These are phyloP conservation scores for Clonostachys sp. DNA, from an alignment of 2,329 filamentous ascomycete species.

Conservation along the genomic window DNA sequence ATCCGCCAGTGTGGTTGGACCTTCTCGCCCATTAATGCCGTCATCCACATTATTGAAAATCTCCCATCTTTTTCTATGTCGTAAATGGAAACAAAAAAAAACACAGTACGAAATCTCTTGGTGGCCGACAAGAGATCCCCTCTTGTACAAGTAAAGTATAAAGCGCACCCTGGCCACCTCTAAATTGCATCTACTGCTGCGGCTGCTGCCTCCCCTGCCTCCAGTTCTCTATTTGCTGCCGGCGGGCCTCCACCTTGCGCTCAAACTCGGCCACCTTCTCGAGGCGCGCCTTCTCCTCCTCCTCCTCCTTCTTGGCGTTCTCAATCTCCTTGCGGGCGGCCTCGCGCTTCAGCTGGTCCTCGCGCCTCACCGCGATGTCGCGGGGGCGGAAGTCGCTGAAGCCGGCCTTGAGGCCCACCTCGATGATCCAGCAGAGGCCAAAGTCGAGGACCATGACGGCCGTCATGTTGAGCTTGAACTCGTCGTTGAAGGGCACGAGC, in stretches of 20 bases:
- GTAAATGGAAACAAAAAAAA: no score
- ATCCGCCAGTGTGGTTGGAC: no score
- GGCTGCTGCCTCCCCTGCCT: constrained; percentile 22
- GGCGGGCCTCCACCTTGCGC: constrained; percentile 48
- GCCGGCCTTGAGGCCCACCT: constrained; percentile 75
- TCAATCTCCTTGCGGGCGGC: constrained; percentile 60
- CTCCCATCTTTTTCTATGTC: no score
- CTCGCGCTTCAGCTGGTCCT: constrained; percentile 82
- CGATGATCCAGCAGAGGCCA: constrained; percentile 78
- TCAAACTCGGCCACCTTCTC: constrained; percentile 58
- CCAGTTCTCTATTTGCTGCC: constrained; percentile 42
- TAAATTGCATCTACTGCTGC: background rate
- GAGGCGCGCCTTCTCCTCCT: constrained; percentile 45
- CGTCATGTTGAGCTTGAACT: constrained; percentile 88
- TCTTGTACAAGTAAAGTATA: no score
- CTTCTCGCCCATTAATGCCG: no score
- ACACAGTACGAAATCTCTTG: no score
- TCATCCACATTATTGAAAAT: no score
- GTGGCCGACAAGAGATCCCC: no score
- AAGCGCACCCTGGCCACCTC: no score
- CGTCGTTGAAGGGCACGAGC: constrained; percentile 80
- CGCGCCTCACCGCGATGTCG: constrained; percentile 82
- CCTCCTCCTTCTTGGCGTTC: constrained; percentile 38
- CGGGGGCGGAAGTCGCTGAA: constrained; percentile 93
- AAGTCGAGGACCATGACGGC: constrained; percentile 85